A percentile compares a stretch with the other conserved stretches of the same genome.
These are phyloP conservation scores for Eugenia klotzschiana DNA, from an alignment of 441 rosid genomes.

Conservation along the genomic window DNA sequence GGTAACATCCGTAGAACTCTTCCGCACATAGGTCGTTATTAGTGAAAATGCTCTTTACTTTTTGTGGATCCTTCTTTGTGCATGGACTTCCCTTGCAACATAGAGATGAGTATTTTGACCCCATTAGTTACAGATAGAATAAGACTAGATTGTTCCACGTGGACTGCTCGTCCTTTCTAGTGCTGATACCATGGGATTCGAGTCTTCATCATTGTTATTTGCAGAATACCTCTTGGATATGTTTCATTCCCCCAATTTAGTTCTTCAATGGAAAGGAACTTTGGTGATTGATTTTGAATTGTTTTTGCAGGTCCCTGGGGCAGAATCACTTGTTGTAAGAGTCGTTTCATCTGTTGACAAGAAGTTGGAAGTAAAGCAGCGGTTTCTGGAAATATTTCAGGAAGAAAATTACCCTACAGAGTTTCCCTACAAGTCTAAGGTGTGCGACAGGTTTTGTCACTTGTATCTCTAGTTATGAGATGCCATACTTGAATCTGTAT, in stretches of 20 bases:
- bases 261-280: neutral
- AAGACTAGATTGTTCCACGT: neutral
- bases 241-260: neutral
- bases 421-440: constrained; percentile 96
- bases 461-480: neutral
- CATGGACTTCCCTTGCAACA: neutral
- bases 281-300: neutral
- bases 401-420: constrained; percentile 88
- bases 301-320: constrained; percentile 67
- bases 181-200: neutral
- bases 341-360: constrained; percentile 99
- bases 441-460: constrained; percentile 4
- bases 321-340: constrained; percentile 86
- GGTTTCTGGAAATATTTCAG: constrained; percentile 87
- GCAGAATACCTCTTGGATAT: neutral
- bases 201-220: neutral
- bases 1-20: neutral
- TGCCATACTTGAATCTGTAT: neutral
- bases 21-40: neutral
- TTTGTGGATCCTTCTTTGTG: neutral
- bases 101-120: neutral
- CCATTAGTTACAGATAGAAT: neutral
- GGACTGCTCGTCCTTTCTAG: neutral
- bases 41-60: neutral
- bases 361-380: constrained; percentile 89